phyloP scores from a whole-genome alignment of 1,139 yeast genomes.

The Suhomyces anneliseae region DNA sequence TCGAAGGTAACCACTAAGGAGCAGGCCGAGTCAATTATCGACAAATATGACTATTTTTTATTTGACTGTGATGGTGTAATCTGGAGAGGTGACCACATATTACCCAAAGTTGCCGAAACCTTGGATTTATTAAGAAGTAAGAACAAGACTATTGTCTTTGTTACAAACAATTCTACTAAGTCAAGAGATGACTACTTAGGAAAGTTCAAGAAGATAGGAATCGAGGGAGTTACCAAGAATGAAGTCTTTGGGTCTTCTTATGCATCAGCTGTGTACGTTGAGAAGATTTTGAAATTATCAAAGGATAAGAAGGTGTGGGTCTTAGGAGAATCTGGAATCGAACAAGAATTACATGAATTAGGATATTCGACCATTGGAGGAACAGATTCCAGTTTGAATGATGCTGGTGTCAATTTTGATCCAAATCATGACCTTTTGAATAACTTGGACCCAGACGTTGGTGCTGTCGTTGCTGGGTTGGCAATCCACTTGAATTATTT shows the following conservation, averaged over 20 bases:
- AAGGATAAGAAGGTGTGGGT: slow-evolving; percentile 61
- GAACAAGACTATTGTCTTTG: slow-evolving; percentile 73
- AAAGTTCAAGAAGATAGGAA: slow-evolving; percentile 77
- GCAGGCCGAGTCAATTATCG: slow-evolving; percentile 24
- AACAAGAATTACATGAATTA: slow-evolving; percentile 40
- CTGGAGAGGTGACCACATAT: slow-evolving; percentile 49
- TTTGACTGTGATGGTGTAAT: slow-evolving; percentile 53
- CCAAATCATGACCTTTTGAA: slow-evolving; percentile 33
- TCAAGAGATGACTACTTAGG: slow-evolving; percentile 73
- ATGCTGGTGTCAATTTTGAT: slow-evolving; percentile 35
- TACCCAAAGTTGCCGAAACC: slow-evolving; percentile 44
- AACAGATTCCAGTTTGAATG: slow-evolving; percentile 32
- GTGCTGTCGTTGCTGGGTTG: slow-evolving; percentile 88
- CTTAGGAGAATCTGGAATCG: slow-evolving; percentile 48
- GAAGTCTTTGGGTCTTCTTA: slow-evolving; percentile 91
- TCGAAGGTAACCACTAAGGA: slow-evolving; percentile 21
- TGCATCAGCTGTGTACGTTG: slow-evolving; percentile 85
- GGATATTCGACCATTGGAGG: slow-evolving; percentile 48
- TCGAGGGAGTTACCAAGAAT: slow-evolving; percentile 56
- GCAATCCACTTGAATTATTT: slow-evolving; percentile 76
- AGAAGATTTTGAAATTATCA: slow-evolving; percentile 67
- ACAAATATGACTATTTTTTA: slow-evolving; percentile 40
- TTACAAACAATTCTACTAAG: slow-evolving; percentile 93
- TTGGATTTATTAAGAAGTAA: slow-evolving; percentile 31
- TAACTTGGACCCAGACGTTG: slow-evolving; percentile 68